Conservation (phyloP, 768 basidiomycete genomes). For the Serendipita sp. region DNA sequence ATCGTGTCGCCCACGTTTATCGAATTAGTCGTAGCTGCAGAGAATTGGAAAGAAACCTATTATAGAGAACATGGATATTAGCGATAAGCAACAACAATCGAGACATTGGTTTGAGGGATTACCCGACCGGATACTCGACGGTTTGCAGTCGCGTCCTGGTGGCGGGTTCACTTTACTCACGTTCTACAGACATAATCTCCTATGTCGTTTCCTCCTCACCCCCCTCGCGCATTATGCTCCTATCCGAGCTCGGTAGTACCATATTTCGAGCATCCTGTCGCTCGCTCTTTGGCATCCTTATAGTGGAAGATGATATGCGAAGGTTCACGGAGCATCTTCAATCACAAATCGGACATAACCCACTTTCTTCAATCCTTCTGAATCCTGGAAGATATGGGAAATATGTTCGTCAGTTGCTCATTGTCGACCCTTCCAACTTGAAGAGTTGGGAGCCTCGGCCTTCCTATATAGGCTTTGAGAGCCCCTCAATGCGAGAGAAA, state of each 20-base stretch:
- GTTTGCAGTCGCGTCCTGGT: background rate
- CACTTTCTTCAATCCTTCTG: conserved; percentile 18
- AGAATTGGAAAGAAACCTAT: too few relatives aligned
- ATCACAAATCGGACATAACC: background rate
- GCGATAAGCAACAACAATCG: too few relatives aligned
- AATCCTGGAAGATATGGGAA: conserved; percentile 21
- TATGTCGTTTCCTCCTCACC: conserved; percentile 4
- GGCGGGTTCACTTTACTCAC: background rate
- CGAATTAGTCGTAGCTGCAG: too few relatives aligned
- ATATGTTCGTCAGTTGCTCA: conserved; percentile 11
- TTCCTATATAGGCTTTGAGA: background rate
- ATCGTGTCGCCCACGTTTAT: too few relatives aligned
- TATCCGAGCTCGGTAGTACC: conserved; percentile 19
- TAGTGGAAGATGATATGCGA: conserved; percentile 19
- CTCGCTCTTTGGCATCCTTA: conserved; percentile 17
- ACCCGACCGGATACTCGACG: background rate
- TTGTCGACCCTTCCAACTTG: conserved; percentile 10
- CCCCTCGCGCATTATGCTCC: conserved; percentile 9
- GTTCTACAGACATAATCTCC: background rate
- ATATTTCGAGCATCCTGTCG: conserved; percentile 18
- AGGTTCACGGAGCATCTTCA: conserved; percentile 10
- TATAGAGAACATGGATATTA: too few relatives aligned
- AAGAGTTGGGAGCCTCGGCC: background rate
- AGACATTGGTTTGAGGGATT: background rate
- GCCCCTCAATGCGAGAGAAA: background rate